phyloP scores from a whole-genome alignment of 345 rosid genomes.

The Hibiscus trionum region DNA sequence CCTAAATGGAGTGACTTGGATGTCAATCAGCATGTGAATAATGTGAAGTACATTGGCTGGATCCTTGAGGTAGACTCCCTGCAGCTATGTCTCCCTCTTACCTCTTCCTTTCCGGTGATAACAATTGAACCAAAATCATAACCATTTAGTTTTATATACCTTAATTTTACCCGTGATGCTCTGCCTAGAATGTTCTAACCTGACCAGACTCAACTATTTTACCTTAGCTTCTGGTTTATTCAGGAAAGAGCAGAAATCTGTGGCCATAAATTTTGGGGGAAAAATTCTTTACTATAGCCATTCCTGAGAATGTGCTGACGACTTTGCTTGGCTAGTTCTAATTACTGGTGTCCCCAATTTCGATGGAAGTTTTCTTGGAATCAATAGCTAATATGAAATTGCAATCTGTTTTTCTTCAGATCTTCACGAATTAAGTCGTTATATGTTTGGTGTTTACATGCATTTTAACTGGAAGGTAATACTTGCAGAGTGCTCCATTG shows the following conservation, averaged over 20 bases:
- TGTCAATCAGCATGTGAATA: slow-evolving; percentile 97
- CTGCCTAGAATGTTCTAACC: no score
- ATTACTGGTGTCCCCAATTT: neutral
- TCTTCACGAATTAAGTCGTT: neutral
- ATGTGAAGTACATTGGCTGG: slow-evolving; percentile 98
- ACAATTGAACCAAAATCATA: neutral
- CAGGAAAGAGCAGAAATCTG: no score
- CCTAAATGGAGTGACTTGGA: slow-evolving; percentile 96
- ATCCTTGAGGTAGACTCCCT: slow-evolving; percentile 63
- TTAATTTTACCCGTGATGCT: neutral
- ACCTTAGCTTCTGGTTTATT: no score
- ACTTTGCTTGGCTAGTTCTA: neutral
- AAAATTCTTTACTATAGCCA: neutral
- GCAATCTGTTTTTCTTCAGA: neutral
- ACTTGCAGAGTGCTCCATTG: slow-evolving; percentile 78
- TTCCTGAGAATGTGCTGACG: neutral
- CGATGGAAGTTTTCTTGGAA: neutral
- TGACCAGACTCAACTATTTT: no score
- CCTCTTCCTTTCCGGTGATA: neutral
- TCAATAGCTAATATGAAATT: neutral
- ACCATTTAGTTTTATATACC: neutral
- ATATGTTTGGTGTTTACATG: neutral
- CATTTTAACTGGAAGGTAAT: neutral
- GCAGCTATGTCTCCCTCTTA: neutral
- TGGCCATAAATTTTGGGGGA: neutral